phyloP scores from a whole-genome alignment of 2,329 filamentous ascomycete species.

The Penicillium vulpinum region DNA sequence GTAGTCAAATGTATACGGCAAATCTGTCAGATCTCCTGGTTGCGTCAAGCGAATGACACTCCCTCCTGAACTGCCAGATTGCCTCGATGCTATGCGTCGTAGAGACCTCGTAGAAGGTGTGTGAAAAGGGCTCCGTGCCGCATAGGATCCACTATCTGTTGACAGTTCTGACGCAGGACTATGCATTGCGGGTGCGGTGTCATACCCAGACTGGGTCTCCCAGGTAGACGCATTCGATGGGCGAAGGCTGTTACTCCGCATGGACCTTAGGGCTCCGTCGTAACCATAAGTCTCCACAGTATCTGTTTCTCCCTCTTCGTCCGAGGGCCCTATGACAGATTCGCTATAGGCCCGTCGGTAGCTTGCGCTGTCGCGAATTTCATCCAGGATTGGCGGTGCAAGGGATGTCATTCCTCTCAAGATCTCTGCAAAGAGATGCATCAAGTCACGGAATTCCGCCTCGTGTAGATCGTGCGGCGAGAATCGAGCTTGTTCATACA shows the following conservation, averaged over 20 bases:
- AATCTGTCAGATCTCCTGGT: constrained; percentile 29
- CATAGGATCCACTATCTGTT: constrained; percentile 16
- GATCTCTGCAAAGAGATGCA: constrained; percentile 80
- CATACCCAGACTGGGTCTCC: constrained; percentile 31
- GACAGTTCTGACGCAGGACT: constrained; percentile 22
- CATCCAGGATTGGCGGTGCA: constrained; percentile 54
- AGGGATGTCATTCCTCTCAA: constrained; percentile 72
- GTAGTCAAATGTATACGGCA: constrained; percentile 38
- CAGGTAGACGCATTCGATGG: constrained; percentile 31
- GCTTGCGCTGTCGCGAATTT: constrained; percentile 29
- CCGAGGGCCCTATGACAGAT: constrained; percentile 41
- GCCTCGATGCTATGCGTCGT: constrained; percentile 32
- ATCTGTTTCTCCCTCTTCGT: constrained; percentile 43
- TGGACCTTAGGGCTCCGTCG: constrained; percentile 21
- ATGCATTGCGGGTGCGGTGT: constrained; percentile 28
- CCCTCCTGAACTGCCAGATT: constrained; percentile 36
- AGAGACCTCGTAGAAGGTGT: constrained; percentile 41
- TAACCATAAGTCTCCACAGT: constrained; percentile 30
- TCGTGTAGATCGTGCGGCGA: constrained; percentile 69
- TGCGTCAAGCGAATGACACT: constrained; percentile 44
- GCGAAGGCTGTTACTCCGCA: constrained; percentile 29
- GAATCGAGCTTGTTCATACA: constrained; percentile 85
- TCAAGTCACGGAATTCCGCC: constrained; percentile 70
- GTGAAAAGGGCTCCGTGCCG: constrained; percentile 17
- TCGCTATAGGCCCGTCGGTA: constrained; percentile 28